phyloP scores from a whole-genome alignment of 2,329 filamentous ascomycete genomes.

The Bipolaris cookei region DNA sequence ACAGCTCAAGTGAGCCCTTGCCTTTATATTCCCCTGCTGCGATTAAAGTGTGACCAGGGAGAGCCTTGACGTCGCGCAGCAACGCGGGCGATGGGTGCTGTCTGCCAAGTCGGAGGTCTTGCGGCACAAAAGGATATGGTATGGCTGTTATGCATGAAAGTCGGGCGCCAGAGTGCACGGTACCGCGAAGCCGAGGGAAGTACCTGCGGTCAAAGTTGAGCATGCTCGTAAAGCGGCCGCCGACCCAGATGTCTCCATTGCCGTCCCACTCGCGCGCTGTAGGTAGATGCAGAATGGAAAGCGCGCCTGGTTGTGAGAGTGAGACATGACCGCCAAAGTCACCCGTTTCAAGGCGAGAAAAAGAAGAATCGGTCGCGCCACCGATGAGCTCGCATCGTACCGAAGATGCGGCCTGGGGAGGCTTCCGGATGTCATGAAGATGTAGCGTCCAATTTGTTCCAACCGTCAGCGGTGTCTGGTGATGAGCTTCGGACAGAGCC shows the following conservation, averaged over 20 bases:
- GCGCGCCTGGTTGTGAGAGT: constrained; percentile 78
- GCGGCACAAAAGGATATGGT: constrained; percentile 69
- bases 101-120: constrained; percentile 65
- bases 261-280: constrained; percentile 61
- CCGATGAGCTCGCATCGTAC: constrained; percentile 41
- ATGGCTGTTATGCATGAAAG: constrained; percentile 75
- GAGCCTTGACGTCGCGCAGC: constrained; percentile 61
- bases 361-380: constrained; percentile 31
- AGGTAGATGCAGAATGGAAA: constrained; percentile 81
- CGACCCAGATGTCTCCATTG: constrained; percentile 84
- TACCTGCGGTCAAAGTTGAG: constrained; percentile 87
- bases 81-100: constrained; percentile 62
- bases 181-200: constrained; percentile 77
- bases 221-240: constrained; percentile 86
- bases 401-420: constrained; percentile 21
- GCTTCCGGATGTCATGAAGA: constrained; percentile 75
- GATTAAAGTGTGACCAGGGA: constrained; percentile 69
- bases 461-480: constrained; percentile 76
- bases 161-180: constrained; percentile 82
- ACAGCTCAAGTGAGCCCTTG: constrained; percentile 89
- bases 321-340: constrained; percentile 67
- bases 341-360: constrained; percentile 58
- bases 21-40: constrained; percentile 91
- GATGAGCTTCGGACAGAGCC: constrained; percentile 73
- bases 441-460: constrained; percentile 83